Conservation (phyloP, 2,329 filamentous ascomycete species). For the Neoascochyta sp. region DNA sequence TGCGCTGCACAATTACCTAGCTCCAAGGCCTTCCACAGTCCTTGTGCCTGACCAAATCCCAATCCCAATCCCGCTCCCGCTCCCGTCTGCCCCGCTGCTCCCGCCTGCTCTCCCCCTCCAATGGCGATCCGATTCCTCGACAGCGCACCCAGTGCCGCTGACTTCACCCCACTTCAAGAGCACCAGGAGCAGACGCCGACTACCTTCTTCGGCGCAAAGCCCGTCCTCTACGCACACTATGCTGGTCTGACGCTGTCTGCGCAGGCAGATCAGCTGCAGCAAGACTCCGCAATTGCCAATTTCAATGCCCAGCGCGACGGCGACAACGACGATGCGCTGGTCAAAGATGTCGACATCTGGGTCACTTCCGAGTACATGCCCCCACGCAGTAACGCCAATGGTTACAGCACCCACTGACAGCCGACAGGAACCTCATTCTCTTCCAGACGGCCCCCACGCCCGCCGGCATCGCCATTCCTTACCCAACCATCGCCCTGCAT, state of each 20-base stretch:
- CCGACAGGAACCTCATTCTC: conserved; percentile 54
- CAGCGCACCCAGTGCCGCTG: conserved; percentile 52
- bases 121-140: conserved; percentile 52
- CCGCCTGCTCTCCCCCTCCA: too few relatives aligned
- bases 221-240: conserved; percentile 65
- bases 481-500: conserved; percentile 71
- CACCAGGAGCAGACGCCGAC: conserved; percentile 70
- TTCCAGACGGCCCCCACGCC: conserved; percentile 55
- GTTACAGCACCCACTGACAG: conserved; percentile 4
- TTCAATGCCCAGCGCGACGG: conserved; percentile 37
- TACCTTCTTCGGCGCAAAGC: conserved; percentile 67
- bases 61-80: too few relatives aligned
- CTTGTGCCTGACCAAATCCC: too few relatives aligned
- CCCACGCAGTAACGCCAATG: background rate
- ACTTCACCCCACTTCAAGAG: conserved; percentile 63
- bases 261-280: conserved; percentile 52
- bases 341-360: conserved; percentile 46
- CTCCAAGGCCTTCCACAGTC: background rate
- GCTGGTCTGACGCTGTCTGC: conserved; percentile 57
- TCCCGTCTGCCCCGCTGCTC: too few relatives aligned
- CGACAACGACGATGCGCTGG: conserved; percentile 27
- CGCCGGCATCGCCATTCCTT: conserved; percentile 66
- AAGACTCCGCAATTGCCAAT: conserved; percentile 45
- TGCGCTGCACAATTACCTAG: background rate
- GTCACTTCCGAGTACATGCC: conserved; percentile 44